A percentile compares a stretch with the other conserved stretches of the same genome.
Evolutionary conservation across 75 land plant genomes (phyloP).

Genomic region (Chamaecyparis obtusa): DNA sequence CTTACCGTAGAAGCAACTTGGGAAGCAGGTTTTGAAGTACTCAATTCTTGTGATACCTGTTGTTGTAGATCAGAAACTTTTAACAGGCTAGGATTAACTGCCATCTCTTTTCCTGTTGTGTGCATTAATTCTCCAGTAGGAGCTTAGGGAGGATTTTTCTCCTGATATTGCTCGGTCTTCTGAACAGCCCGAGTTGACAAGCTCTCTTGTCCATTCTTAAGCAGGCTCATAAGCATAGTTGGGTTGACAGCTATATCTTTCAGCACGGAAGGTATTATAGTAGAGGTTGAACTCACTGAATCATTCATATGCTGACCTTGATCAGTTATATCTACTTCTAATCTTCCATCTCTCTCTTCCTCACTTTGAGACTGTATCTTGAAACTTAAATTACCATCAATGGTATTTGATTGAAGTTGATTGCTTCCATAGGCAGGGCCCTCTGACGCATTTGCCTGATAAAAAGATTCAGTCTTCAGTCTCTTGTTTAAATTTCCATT

Average conservation of each 20-base stretch:
- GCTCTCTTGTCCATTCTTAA: conserved; percentile 25
- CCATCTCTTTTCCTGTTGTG: conserved; percentile 4
- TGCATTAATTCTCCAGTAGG: neutral
- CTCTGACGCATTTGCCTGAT: neutral
- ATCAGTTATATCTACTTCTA: neutral
- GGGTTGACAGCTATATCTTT: conserved; percentile 44
- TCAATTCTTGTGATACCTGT: neutral
- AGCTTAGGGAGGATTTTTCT: neutral
- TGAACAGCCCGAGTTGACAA: conserved; percentile 14
- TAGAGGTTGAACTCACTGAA: neutral
- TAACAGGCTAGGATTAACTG: neutral
- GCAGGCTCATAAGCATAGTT: conserved; percentile 32
- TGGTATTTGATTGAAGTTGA: neutral
- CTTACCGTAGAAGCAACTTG: conserved; percentile 38
- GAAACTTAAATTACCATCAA: neutral
- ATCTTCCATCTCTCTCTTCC: neutral
- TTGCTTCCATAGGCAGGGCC: conserved; percentile 3
- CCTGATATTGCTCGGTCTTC: conserved; percentile 12
- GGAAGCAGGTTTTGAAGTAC: conserved; percentile 5
- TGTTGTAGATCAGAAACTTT: neutral
- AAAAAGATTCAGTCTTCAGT: conserved; percentile 13
- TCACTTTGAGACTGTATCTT: neutral
- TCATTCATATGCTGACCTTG: neutral
- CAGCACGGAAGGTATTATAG: conserved; percentile 25
- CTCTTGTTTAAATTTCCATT: conserved; percentile 8